Conservation (phyloP, 176 grass and related monocot genomes). For the Carex kokanica region DNA sequence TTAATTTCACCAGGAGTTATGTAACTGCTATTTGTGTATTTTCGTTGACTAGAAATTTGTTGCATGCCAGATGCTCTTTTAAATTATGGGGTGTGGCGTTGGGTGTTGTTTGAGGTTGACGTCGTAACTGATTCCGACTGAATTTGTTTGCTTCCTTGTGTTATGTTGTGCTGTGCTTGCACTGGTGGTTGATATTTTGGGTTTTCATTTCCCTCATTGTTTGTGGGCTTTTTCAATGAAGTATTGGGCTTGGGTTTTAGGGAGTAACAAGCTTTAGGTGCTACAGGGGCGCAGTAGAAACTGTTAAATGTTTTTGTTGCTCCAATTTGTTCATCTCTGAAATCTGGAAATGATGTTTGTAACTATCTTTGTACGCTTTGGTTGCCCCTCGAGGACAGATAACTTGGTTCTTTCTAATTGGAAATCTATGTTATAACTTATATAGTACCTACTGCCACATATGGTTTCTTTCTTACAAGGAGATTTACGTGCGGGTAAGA, state of each 20-base stretch:
- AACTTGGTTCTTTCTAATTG: not conserved
- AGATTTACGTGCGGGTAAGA: no score
- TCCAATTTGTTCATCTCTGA: not conserved
- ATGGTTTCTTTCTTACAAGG: no score
- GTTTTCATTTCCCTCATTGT: not conserved
- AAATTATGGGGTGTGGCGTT: not conserved
- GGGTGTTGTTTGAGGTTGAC: not conserved
- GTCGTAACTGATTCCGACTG: not conserved
- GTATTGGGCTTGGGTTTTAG: not conserved
- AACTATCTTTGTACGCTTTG: not conserved
- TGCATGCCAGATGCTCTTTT: not conserved
- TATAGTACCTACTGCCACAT: no score
- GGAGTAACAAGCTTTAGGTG: not conserved
- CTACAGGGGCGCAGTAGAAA: no score
- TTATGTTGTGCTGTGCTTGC: not conserved
- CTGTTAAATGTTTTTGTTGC: not conserved
- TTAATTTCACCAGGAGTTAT: not conserved
- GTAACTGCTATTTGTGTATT: conserved; percentile 5
- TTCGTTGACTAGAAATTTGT: not conserved
- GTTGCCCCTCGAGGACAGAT: not conserved
- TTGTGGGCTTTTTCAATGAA: not conserved
- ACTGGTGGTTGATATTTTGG: not conserved
- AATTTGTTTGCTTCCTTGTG: not conserved
- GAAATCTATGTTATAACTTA: no score
- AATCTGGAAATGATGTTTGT: not conserved